These are phyloP conservation scores for Lodderomyces oxycetoniae DNA, from an alignment of 1,139 yeast species.

Conservation along the genomic window DNA sequence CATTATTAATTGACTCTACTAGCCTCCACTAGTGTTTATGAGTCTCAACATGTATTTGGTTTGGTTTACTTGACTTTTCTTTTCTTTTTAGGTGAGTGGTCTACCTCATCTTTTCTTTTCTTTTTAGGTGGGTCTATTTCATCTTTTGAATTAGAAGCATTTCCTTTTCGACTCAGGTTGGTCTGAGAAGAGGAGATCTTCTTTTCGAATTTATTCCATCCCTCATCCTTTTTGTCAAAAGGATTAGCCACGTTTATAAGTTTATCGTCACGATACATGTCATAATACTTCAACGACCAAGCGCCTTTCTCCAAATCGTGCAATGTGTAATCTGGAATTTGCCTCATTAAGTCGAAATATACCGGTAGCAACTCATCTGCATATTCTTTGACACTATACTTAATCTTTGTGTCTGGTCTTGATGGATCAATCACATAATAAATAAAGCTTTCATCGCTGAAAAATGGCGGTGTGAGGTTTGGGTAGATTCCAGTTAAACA, in stretches of 20 bases:
- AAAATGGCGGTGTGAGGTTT: slow-evolving; percentile 39
- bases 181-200: no score
- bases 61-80: no score
- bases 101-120: no score
- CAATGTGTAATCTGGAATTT: slow-evolving; percentile 6
- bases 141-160: slow-evolving; percentile 6
- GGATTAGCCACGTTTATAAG: slow-evolving; percentile 24
- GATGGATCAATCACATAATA: slow-evolving; percentile 30
- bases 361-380: slow-evolving; percentile 30
- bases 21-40: no score
- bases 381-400: slow-evolving; percentile 42
- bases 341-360: slow-evolving; percentile 17
- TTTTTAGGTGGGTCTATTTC: not conserved
- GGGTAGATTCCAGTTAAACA: slow-evolving; percentile 21
- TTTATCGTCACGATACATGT: slow-evolving; percentile 21
- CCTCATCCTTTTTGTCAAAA: slow-evolving; percentile 12
- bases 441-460: slow-evolving; percentile 45
- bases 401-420: slow-evolving; percentile 28
- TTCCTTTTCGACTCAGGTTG: not conserved
- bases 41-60: no score
- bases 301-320: slow-evolving; percentile 34
- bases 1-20: no score
- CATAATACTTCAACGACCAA: slow-evolving; percentile 35
- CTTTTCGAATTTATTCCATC: slow-evolving; percentile 8
- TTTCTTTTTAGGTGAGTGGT: no score